Conservation (phyloP, 495 filamentous ascomycete genomes). For the Penicillium turbatum region DNA sequence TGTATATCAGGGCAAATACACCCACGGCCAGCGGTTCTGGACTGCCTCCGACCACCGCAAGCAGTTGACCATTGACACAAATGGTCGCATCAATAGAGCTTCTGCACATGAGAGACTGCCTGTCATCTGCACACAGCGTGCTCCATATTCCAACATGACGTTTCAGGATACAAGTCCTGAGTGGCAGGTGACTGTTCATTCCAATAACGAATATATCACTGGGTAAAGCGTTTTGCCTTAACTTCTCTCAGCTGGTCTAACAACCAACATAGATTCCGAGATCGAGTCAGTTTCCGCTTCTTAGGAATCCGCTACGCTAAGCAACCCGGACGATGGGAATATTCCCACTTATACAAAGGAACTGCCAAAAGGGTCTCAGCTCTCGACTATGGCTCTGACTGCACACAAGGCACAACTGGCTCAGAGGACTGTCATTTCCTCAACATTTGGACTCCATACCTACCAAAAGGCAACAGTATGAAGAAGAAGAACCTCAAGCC, state of each 20-base stretch:
- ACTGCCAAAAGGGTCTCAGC: slow-evolving; percentile 10
- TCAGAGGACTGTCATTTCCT: slow-evolving; percentile 38
- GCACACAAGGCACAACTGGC: slow-evolving; percentile 17
- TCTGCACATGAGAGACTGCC: slow-evolving; percentile 10
- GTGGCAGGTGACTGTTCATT: slow-evolving; percentile 21
- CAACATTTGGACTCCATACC: slow-evolving; percentile 47
- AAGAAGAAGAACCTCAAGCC: slow-evolving; percentile 28
- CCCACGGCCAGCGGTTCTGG: slow-evolving; percentile 14
- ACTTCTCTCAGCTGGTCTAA: neutral
- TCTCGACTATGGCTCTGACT: slow-evolving; percentile 19
- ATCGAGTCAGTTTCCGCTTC: slow-evolving; percentile 24
- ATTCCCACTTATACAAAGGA: slow-evolving; percentile 19
- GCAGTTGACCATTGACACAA: slow-evolving; percentile 11
- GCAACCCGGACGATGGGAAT: slow-evolving; percentile 18
- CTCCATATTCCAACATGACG: slow-evolving; percentile 14
- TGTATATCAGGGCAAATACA: slow-evolving; percentile 9
- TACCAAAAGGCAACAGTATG: slow-evolving; percentile 27
- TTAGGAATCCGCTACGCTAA: slow-evolving; percentile 23
- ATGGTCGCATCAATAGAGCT: slow-evolving; percentile 9
- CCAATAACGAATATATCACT: slow-evolving; percentile 18
- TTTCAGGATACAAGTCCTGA: slow-evolving; percentile 10
- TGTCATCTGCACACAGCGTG: slow-evolving; percentile 21
- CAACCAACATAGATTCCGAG: slow-evolving; percentile 16
- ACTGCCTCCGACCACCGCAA: slow-evolving; percentile 7
- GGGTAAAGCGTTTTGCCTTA: too few species aligned